phyloP scores from a whole-genome alignment of 2,329 filamentous ascomycete species.

The Bimuria novae-zelandiae region DNA sequence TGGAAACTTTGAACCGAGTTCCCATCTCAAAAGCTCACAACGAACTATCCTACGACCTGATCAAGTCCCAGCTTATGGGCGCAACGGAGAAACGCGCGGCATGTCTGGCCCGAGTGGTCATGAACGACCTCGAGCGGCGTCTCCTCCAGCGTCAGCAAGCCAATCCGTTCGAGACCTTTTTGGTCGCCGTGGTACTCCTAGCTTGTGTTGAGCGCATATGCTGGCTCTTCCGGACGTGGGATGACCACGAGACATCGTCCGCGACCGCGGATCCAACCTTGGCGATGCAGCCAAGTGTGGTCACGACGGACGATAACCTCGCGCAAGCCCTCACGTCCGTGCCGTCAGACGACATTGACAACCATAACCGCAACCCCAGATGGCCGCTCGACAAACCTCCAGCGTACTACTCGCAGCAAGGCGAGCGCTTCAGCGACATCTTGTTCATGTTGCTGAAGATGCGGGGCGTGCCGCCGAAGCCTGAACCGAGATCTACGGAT shows the following conservation, averaged over 20 bases:
- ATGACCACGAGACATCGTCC: constrained; percentile 26
- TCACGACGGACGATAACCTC: constrained; percentile 23
- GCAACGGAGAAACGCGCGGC: constrained; percentile 60
- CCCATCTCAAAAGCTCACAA: constrained; percentile 38
- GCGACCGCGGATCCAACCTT: constrained; percentile 3
- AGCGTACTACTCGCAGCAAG: constrained; percentile 58
- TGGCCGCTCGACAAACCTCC: constrained; percentile 62
- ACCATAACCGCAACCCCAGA: constrained; percentile 25
- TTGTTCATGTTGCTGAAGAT: constrained; percentile 63
- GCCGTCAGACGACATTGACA: constrained; percentile 11
- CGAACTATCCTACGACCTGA: constrained; percentile 53
- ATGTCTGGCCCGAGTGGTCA: constrained; percentile 57
- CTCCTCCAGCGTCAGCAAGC: constrained; percentile 62
- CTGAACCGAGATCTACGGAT: constrained; percentile 34
- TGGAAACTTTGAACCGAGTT: constrained; percentile 33
- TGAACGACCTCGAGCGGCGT: constrained; percentile 65
- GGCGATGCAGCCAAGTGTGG: neutral
- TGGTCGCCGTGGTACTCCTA: constrained; percentile 63
- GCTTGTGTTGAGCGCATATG: constrained; percentile 64
- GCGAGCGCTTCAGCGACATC: constrained; percentile 62
- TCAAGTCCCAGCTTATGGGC: constrained; percentile 59
- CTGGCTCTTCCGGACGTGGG: constrained; percentile 61
- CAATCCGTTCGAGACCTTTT: constrained; percentile 62
- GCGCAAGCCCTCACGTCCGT: constrained; percentile 30
- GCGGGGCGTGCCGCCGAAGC: constrained; percentile 54